Evolutionary conservation across 2,329 filamentous ascomycete species (phyloP), one percentile per base, ranked within the genome.

Genomic region (Colletotrichum incanum): DNA sequence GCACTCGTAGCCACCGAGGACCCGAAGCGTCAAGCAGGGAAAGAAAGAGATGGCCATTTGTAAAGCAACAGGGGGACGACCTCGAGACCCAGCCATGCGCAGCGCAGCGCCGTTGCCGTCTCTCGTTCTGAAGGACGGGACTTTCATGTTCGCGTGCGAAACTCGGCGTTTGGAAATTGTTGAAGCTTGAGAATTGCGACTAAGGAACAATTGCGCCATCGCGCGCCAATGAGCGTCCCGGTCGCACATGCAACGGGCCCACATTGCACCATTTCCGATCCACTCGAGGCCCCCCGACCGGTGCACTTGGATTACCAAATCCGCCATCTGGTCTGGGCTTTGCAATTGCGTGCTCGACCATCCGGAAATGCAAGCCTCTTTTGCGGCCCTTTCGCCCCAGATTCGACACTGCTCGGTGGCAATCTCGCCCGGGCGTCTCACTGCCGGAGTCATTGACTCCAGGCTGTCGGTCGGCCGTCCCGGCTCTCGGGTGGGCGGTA

Each of bases 131-230:
- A 28, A 18, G 16, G 31, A 41, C 20, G 5, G 28, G 31, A 39
- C 31, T 34, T 28, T 23, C 34, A 47, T 63, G 69, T 64, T 64
- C 28, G 70, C 59, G 70, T 72, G 70, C 70, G 70, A 72, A 72
- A 65, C 70, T 72, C 70, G 65, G 70, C 65, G 70, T 72, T 72
- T 72, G 65, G 70, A 61, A 72, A 60, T 65, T 72, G 65, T 60
- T 70, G 65, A 72, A 72, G 70, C 70, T 70, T 61, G 65, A 64
- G 60, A 69, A 70, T 70, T 43, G 61, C 54, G 60, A 69, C 70
- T 72, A 72, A 66, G 70, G 59, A 31, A 60, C 54, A 72, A 72
- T 72, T 72, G 70, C 70, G 70, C 70, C 70, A 72, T 72, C 65
- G 70, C 54, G 65, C 70, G 60, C 70, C 70, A 72, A 72, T 72